Percentiles rank a stretch among this genome's conserved stretches.
Evolutionary conservation across 495 filamentous ascomycete species (phyloP).

Genomic region (Aspergillus sclerotiicarbonarius): DNA sequence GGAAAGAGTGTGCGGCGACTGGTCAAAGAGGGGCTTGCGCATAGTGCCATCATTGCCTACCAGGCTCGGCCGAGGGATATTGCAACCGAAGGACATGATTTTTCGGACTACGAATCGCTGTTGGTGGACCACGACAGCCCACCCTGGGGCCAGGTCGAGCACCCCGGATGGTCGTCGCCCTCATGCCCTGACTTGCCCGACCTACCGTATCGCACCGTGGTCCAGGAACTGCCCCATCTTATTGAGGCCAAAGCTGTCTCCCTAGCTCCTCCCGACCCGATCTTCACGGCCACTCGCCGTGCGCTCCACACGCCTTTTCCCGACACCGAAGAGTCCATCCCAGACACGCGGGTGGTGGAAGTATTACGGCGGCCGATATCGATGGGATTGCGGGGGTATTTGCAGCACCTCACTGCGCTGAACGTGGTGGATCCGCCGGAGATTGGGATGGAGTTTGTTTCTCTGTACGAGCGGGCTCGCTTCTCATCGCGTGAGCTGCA

Average conservation of each 20-base stretch:
- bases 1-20: conserved; percentile 68
- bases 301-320: conserved; percentile 34
- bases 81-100: conserved; percentile 28
- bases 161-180: conserved; percentile 88
- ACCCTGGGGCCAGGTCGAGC: conserved; percentile 77
- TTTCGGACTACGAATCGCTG: conserved; percentile 31
- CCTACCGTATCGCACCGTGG: conserved; percentile 76
- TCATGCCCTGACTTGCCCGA: conserved; percentile 69
- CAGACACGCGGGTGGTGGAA: conserved; percentile 63
- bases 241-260: conserved; percentile 92
- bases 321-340: conserved; percentile 28
- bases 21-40: conserved; percentile 65
- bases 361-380: conserved; percentile 65
- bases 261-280: conserved; percentile 65
- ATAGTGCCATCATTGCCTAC: conserved; percentile 80
- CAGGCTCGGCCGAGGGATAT: conserved; percentile 66
- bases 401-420: conserved; percentile 65
- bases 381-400: conserved; percentile 81
- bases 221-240: conserved; percentile 82
- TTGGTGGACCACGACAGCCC: conserved; percentile 40
- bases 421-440: conserved; percentile 60
- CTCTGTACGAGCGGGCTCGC: conserved; percentile 76
- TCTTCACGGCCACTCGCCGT: conserved; percentile 18
- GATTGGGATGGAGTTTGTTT: conserved; percentile 62
- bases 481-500: conserved; percentile 63